Evolutionary conservation across 139 green algal genomes (phyloP).

Genomic region (Desmodesmus armatus): DNA sequence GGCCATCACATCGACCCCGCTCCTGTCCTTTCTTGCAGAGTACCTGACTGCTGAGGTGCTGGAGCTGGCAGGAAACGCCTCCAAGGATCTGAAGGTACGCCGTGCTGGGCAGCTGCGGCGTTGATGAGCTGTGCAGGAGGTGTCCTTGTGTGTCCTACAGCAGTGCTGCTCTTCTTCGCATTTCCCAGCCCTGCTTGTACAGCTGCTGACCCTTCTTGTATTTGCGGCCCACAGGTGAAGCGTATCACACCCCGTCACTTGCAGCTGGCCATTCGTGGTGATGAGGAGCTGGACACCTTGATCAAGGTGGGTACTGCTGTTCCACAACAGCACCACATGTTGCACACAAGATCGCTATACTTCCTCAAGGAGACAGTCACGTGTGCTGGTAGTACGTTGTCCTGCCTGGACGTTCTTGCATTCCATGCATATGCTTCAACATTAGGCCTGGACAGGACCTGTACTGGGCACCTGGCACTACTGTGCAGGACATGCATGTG

Average conservation of each 20-base stretch:
- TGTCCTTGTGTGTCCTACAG: too few species aligned
- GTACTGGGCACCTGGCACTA: too few species aligned
- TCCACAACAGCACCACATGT: neutral
- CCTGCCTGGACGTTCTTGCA: too few species aligned
- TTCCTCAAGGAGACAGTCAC: neutral
- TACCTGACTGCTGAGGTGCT: conserved; percentile 98
- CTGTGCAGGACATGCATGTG: too few species aligned
- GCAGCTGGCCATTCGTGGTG: conserved; percentile 98
- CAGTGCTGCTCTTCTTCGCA: too few species aligned
- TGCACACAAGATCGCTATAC: too few species aligned
- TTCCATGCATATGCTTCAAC: too few species aligned
- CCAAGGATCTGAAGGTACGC: conserved; percentile 98
- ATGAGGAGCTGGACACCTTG: conserved; percentile 99
- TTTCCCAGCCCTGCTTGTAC: too few species aligned
- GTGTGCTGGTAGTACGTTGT: neutral
- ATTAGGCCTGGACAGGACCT: too few species aligned
- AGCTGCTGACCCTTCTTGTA: neutral
- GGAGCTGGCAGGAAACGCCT: conserved; percentile 98
- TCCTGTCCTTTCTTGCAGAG: conserved; percentile 59
- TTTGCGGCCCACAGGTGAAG: conserved; percentile 85
- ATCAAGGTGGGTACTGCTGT: conserved; percentile 90
- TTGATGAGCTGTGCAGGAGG: too few species aligned
- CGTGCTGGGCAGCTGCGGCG: too few species aligned
- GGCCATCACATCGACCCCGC: neutral
- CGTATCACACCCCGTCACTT: conserved; percentile 99